Conservation (phyloP, 75 land plant genomes). For the Adiantum capillusveneris region DNA sequence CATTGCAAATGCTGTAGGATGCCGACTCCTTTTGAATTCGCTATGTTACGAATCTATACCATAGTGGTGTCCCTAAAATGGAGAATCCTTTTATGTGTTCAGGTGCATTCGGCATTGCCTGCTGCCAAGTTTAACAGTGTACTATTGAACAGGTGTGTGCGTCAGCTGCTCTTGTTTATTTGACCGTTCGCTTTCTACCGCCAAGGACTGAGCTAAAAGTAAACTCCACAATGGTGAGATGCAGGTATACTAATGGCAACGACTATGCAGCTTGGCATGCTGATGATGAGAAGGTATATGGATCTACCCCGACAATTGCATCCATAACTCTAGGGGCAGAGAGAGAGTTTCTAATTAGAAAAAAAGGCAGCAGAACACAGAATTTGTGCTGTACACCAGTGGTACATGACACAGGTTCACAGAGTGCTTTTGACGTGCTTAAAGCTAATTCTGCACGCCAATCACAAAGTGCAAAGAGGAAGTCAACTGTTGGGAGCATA, state of each 20-base stretch:
- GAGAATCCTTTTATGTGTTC: not conserved
- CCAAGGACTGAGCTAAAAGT: no score
- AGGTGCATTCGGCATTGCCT: conserved; percentile 64
- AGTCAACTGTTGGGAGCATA: conserved; percentile 1
- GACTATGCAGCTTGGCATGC: conserved; percentile 83
- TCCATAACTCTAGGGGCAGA: conserved; percentile 76
- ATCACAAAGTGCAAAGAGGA: conserved; percentile 18
- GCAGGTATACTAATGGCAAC: conserved; percentile 57
- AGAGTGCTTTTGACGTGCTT: not conserved
- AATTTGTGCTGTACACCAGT: not conserved
- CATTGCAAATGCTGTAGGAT: conserved; percentile 47
- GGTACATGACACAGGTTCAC: not conserved
- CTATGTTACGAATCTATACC: not conserved
- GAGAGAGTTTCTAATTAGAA: conserved; percentile 66
- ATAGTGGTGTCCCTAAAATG: not conserved
- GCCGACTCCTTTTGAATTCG: not conserved
- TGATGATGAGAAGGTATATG: conserved; percentile 80
- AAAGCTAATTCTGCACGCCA: not conserved
- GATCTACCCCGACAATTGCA: conserved; percentile 65
- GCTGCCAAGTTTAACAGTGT: conserved; percentile 61
- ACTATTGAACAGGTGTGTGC: conserved; percentile 14
- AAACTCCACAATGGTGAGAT: no score
- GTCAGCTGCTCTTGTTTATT: no score
- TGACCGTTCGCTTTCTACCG: no score
- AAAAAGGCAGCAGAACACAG: conserved; percentile 25